Evolutionary conservation across 495 filamentous ascomycete genomes (phyloP).

Genomic region (Entonaema liquescens): DNA sequence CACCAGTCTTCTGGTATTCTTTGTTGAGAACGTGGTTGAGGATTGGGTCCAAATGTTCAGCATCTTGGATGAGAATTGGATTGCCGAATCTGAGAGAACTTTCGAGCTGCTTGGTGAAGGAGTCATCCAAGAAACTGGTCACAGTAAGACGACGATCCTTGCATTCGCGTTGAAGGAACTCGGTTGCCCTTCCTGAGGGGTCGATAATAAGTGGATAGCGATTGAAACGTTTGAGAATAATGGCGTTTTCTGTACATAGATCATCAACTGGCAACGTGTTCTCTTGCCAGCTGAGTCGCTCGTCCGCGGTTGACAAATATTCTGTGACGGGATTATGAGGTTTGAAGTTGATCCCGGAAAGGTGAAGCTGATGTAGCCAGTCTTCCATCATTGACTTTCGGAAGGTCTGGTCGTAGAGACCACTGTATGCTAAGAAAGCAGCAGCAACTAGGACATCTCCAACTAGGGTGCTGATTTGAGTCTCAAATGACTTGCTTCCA

Average conservation of each 20-base stretch:
- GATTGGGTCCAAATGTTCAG: constrained; percentile 94
- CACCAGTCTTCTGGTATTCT: constrained; percentile 99
- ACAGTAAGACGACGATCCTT: constrained; percentile 93
- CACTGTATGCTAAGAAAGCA: constrained; percentile 97
- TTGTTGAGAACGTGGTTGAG: constrained; percentile 99
- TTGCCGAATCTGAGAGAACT: constrained; percentile 97
- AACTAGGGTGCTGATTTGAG: constrained; percentile 94
- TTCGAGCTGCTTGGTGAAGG: constrained; percentile 96
- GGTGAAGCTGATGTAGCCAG: constrained; percentile 89
- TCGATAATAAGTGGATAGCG: constrained; percentile 98
- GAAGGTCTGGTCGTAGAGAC: constrained; percentile 97
- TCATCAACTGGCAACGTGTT: constrained; percentile 98
- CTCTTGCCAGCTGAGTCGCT: constrained; percentile 92
- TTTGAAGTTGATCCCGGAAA: constrained; percentile 93
- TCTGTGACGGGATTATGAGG: constrained; percentile 93
- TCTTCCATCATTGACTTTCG: constrained; percentile 97
- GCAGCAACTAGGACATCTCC: constrained; percentile 95
- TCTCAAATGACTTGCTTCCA: constrained; percentile 96
- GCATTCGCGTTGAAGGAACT: constrained; percentile 93
- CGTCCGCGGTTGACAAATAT: constrained; percentile 95
- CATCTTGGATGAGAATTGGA: constrained; percentile 97
- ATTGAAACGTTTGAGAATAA: constrained; percentile 96
- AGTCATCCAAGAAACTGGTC: constrained; percentile 97
- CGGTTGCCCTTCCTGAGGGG: constrained; percentile 90
- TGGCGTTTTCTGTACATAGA: constrained; percentile 97